Evolutionary conservation across 345 rosid genomes (phyloP).

Genomic region (Aquilaria malaccensis): DNA sequence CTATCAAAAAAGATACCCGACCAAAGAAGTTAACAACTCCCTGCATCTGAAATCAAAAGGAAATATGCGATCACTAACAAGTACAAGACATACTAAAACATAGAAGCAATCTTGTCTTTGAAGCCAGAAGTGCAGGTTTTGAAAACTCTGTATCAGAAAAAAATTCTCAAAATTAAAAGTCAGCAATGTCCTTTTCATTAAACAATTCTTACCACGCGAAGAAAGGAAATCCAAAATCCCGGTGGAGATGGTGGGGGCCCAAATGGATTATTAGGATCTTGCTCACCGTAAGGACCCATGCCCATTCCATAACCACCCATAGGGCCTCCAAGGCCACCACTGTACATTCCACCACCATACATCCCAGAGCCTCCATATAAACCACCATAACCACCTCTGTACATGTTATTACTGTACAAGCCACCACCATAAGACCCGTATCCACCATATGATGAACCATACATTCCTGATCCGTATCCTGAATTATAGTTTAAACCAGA

Average conservation of each 20-base stretch:
- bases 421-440: slow-evolving; percentile 56
- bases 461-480: slow-evolving; percentile 66
- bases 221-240: slow-evolving; percentile 96
- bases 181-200: background rate
- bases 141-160: background rate
- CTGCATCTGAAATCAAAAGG: slow-evolving; percentile 56
- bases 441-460: slow-evolving; percentile 52
- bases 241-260: slow-evolving; percentile 92
- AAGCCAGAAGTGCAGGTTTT: background rate
- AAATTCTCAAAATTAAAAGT: background rate
- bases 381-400: slow-evolving; percentile 88
- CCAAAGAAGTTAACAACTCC: slow-evolving; percentile 82
- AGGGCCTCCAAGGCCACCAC: slow-evolving; percentile 56
- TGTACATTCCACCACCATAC: slow-evolving; percentile 41
- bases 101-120: background rate
- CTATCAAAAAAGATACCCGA: slow-evolving; percentile 68
- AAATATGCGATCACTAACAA: slow-evolving; percentile 3
- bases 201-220: slow-evolving; percentile 55
- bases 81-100: background rate
- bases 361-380: slow-evolving; percentile 13
- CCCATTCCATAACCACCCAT: slow-evolving; percentile 97
- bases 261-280: slow-evolving; percentile 85
- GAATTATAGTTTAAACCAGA: slow-evolving; percentile 60
- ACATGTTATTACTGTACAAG: slow-evolving; percentile 66
- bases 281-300: slow-evolving; percentile 77